A percentile compares a stretch with the other conserved stretches of the same genome.
Evolutionary conservation across 225 moss, liverwort and hornwort genomes (phyloP).

Genomic region (Pleurozium schreberi): DNA sequence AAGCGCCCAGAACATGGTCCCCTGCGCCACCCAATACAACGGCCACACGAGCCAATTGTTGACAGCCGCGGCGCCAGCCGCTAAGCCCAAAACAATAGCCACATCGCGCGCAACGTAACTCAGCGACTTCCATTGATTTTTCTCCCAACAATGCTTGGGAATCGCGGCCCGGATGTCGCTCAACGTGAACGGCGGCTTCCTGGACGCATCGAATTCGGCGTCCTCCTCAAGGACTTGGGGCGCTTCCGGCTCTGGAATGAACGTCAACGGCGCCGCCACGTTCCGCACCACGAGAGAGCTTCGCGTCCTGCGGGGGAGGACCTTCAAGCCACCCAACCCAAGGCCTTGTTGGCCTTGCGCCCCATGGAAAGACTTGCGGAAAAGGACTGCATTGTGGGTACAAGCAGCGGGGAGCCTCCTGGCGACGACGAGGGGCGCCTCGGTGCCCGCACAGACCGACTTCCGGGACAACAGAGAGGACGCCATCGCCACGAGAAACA

Average conservation of each 20-base stretch:
- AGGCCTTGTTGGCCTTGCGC: neutral
- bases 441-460: neutral
- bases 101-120: conserved; percentile 76
- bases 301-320: neutral
- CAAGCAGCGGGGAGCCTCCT: neutral
- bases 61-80: conserved; percentile 68
- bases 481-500: conserved; percentile 13
- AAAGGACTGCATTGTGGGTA: neutral
- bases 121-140: conserved; percentile 70
- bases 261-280: conserved; percentile 64
- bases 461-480: conserved; percentile 32
- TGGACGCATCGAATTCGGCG: conserved; percentile 38
- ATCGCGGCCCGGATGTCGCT: conserved; percentile 80
- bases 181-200: conserved; percentile 69
- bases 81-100: conserved; percentile 60
- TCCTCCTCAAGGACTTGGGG: neutral
- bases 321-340: neutral
- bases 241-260: conserved; percentile 37
- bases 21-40: conserved; percentile 89
- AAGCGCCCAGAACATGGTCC: conserved; percentile 99
- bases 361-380: neutral
- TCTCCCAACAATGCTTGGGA: conserved; percentile 96
- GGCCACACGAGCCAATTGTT: conserved; percentile 92
- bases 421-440: neutral
- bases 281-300: conserved; percentile 20